These are phyloP conservation scores for Helianthus tuberosus DNA, from an alignment of 129 eudicot species.

Conservation along the genomic window DNA sequence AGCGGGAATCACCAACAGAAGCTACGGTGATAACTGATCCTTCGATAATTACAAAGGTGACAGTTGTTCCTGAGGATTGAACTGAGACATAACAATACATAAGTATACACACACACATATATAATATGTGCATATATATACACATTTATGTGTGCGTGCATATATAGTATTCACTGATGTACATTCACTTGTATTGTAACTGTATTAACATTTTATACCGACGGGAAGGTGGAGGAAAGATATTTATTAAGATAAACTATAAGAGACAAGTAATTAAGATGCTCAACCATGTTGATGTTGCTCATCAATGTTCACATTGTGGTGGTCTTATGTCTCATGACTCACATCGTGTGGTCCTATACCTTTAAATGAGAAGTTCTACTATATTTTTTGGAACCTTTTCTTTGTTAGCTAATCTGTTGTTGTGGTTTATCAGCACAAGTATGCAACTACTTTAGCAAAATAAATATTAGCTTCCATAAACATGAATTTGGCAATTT, in stretches of 20 bases:
- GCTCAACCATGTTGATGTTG: neutral
- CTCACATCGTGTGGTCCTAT: neutral
- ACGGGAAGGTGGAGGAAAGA: neutral
- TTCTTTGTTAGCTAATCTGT: constrained; percentile 1
- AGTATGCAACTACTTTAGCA: neutral
- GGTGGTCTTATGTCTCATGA: constrained; percentile 2
- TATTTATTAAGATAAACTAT: neutral
- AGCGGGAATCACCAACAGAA: constrained; percentile 98
- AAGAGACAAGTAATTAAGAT: constrained; percentile 3
- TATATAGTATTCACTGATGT: neutral
- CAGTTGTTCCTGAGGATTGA: constrained; percentile 95
- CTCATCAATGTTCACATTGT: neutral
- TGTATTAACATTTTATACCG: neutral
- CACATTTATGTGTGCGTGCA: neutral
- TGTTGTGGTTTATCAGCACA: neutral
- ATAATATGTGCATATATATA: neutral
- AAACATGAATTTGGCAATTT: neutral
- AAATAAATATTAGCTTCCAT: neutral
- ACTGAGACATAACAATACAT: constrained; percentile 50
- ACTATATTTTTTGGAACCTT: neutral
- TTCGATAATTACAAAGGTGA: constrained; percentile 89
- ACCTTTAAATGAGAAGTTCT: neutral
- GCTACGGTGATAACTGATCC: constrained; percentile 93
- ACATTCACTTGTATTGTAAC: neutral
- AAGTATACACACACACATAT: constrained; percentile 22